Base-by-base conservation (phyloP, 257 asterid species). In the Henckelia pumila region DNA sequence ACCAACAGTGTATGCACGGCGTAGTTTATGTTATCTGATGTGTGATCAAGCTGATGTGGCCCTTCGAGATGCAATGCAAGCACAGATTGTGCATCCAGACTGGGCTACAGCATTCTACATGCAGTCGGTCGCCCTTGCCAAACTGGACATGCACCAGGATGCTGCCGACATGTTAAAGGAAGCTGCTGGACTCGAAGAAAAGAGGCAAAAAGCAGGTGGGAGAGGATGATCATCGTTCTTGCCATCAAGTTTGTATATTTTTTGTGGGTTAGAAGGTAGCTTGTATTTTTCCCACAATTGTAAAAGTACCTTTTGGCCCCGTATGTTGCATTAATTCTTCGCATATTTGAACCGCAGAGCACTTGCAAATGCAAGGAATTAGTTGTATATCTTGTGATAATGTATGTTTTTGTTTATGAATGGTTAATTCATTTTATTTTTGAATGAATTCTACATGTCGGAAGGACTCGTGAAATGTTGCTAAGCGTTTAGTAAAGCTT, bases 81-180 rank as follows among this genome's bases (percentile, higher is more conserved):
- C 97, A 7, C 97, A 90, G 72, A 84, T 85, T 11, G 88, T 85
- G 33, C 79, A 86, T 73, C 92, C 95, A 4, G 96, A 86, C 50
- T 91, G 97, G 97, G 78, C 96, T 7, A 88, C 95, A 4, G 96
- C 96, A 9, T 91, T 88, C 82, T 88, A 91, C 77, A 88, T 91
- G 97, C 97, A 91, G 78, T 85, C 96, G 5, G 96, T 80, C 67
- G 96, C 97, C 13, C 95, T 91, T 1, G 86, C 95, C 47, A 91
- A 90, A 67, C 83, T 91, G 70, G 94, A 88, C 81, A 91, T 91
- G 96, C 90, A 86, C 80, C 88, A 91, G 64, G 97, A 91, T 56
- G 96, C 97, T 32, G 89, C 91, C 21, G 97, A 91, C 71, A 91
- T 91, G 97, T 72, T 91, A 82, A 85, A 88, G 47, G 97, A 91